Evolutionary conservation across 2,329 filamentous ascomycete genomes (phyloP), one percentile per base, ranked within the genome.

Genomic region (Blastomyces gilchristii): DNA sequence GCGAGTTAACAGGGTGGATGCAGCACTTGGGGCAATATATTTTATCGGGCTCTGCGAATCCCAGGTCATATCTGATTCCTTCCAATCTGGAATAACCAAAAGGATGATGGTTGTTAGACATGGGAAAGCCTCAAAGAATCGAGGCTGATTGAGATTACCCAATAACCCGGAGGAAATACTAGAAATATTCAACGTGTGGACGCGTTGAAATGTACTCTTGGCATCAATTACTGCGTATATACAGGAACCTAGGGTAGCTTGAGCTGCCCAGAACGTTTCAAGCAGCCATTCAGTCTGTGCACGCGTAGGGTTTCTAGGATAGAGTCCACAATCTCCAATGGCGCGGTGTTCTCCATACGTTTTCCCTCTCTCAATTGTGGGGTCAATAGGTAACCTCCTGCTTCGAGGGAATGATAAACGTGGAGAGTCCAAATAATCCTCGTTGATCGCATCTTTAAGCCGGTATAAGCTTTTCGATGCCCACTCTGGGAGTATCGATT

Each of bases 241-340:
- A 67, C 87, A 89, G 0, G 86, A 87, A 58, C 86, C 83, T 57
- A 89, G 78, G 70, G 89, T 86, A 22, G 86, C 86, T 61, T 83
- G 78, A 66, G 89, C 86, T 7, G 86, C 86, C 84, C 86, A 88
- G 61, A 85, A 82, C 3, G 85, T 83, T 71, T 89, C 86, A 47
- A 87, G 75, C 1, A 90, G 73, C 83, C 87, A 86, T 71, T 88
- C 85, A 61, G 81, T 84, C 71, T 90, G 87, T n/a, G 83, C 78
- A 63, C 78, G 79, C 0, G 82, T 83, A n/a, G 89, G 79, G 41
- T 77, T 75, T 1, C 77, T 76, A 2, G 85, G 85, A 50, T 81
- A 79, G n/a, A 86, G 71, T 4, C 74, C 70, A 14, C 39, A 58
- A 43, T 61, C 65, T 70, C 66, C 63, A 68, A 67, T 57, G 66